Evolutionary conservation across 805 yeast species (phyloP).

Genomic region (Ogataea wickerhamii): DNA sequence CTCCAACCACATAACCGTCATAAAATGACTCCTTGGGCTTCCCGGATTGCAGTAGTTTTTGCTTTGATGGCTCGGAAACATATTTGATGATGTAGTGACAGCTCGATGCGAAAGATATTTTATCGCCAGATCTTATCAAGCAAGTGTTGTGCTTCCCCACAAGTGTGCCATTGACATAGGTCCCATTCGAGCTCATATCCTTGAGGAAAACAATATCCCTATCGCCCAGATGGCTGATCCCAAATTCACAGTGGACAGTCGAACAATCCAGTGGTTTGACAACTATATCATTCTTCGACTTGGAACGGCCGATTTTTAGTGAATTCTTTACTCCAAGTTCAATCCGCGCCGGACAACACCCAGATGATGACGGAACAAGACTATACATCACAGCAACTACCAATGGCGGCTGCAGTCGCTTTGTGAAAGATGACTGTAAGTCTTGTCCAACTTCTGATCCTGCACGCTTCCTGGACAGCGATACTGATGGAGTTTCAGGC

Average conservation of each 20-base stretch:
- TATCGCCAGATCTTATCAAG: slow-evolving; percentile 61
- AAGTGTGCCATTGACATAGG: slow-evolving; percentile 56
- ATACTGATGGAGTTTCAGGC: no score
- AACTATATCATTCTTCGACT: slow-evolving; percentile 47
- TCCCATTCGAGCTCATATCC: slow-evolving; percentile 64
- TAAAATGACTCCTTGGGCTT: slow-evolving; percentile 42
- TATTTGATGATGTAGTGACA: slow-evolving; percentile 31
- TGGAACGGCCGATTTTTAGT: slow-evolving; percentile 28
- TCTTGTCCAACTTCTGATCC: slow-evolving; percentile 2
- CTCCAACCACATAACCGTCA: slow-evolving; percentile 55
- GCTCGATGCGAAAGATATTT: slow-evolving; percentile 45
- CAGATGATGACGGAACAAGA: slow-evolving; percentile 11
- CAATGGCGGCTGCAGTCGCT: neutral
- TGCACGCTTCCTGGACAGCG: slow-evolving; percentile 14
- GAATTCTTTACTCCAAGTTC: slow-evolving; percentile 13
- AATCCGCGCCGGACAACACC: slow-evolving; percentile 9
- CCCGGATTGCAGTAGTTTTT: slow-evolving; percentile 8
- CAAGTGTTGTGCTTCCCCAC: slow-evolving; percentile 47
- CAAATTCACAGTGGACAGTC: slow-evolving; percentile 57
- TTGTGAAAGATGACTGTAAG: slow-evolving; percentile 10
- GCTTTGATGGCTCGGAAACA: slow-evolving; percentile 4
- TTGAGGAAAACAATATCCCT: slow-evolving; percentile 43
- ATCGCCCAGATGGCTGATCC: slow-evolving; percentile 37
- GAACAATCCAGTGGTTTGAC: slow-evolving; percentile 52
- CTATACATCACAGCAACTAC: slow-evolving; percentile 14